A percentile compares a stretch with the other conserved stretches of the same genome.
Evolutionary conservation across 345 rosid genomes (phyloP).

Genomic region (Punica granatum): DNA sequence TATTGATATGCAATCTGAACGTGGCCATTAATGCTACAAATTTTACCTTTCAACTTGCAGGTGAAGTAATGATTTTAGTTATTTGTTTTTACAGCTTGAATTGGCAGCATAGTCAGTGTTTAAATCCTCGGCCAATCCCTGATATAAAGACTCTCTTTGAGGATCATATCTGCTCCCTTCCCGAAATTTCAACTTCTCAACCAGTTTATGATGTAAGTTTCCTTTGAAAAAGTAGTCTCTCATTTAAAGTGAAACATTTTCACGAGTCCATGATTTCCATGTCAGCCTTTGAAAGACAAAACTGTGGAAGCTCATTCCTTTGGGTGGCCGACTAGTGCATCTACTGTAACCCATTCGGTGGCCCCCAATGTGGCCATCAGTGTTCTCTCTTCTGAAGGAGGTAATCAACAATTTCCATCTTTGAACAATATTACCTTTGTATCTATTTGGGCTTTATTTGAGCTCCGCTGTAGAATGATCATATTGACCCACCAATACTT

Average conservation of each 20-base stretch:
- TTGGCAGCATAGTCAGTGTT: slow-evolving; percentile 44
- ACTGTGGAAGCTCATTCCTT: slow-evolving; percentile 14
- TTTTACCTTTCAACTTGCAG: not conserved
- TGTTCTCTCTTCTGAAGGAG: not conserved
- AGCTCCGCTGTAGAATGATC: not conserved
- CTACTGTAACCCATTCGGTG: slow-evolving; percentile 15
- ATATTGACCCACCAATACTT: not conserved
- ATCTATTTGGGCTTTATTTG: not conserved
- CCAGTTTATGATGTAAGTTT: slow-evolving; percentile 11
- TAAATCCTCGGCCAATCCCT: slow-evolving; percentile 32
- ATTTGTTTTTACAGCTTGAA: slow-evolving; percentile 35
- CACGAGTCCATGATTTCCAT: slow-evolving; percentile 11
- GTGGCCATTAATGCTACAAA: not conserved
- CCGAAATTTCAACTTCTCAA: slow-evolving; percentile 8
- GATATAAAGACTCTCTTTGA: slow-evolving; percentile 31
- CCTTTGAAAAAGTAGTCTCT: slow-evolving; percentile 19
- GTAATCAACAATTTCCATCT: not conserved
- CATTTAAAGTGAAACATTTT: not conserved
- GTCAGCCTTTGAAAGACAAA: slow-evolving; percentile 22
- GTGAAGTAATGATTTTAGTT: not conserved
- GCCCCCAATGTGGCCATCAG: slow-evolving; percentile 1
- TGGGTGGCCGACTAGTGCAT: slow-evolving; percentile 14
- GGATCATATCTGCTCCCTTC: slow-evolving; percentile 34
- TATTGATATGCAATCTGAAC: not conserved
- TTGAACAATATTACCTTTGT: not conserved